Evolutionary conservation across 2,329 filamentous ascomycete genomes (phyloP), one percentile per base, ranked within the genome.

Genomic region (Scopulariopsis brevicaulis): DNA sequence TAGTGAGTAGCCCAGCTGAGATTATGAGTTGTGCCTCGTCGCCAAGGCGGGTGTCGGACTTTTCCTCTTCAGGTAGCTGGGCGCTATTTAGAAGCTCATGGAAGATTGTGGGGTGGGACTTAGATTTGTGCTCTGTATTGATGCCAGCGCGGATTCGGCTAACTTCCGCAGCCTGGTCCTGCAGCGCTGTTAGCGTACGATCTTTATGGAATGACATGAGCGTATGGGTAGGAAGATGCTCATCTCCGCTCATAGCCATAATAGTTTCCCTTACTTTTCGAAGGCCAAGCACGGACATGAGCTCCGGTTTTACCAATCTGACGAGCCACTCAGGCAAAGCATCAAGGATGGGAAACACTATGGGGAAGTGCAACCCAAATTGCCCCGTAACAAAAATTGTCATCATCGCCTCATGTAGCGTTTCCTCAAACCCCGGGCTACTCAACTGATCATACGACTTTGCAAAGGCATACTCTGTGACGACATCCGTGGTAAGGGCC

Each of bases 1-100:
- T 74, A 4, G 73, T 76, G 59, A 75, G 66, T 3, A 71, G 73
- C 8, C 72, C 73, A 1, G 71, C 72, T 56, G 69, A 64, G 4
- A 72, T 64, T n/a, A 73, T 62, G 10, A 68, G 66, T 55, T 73
- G 70, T 4, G 70, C 72, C 53, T 75, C 73, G 11, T 73, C 71
- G 8, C 67, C 68, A 11, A 74, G 67, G 2, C 68, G 66, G 18
- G 62, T 61, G 5, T 67, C 62, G 8, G 63, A 64, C 63, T 73
- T 74, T 60, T 74, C 71, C 4, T 62, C 58, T 8, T 63, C 59
- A 1, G 71, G 69, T 2, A 73, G 65, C 12, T 61, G 34, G 46
- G 66, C 65, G 10, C 69, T 68, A 1, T 66, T 64, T 20, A 72
- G 61, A 37, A 73, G 4, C 20, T 70, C 67, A 24, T 68, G 63